Conservation (phyloP, 2,329 filamentous ascomycete species). For the Pestalotiopsis sp. region DNA sequence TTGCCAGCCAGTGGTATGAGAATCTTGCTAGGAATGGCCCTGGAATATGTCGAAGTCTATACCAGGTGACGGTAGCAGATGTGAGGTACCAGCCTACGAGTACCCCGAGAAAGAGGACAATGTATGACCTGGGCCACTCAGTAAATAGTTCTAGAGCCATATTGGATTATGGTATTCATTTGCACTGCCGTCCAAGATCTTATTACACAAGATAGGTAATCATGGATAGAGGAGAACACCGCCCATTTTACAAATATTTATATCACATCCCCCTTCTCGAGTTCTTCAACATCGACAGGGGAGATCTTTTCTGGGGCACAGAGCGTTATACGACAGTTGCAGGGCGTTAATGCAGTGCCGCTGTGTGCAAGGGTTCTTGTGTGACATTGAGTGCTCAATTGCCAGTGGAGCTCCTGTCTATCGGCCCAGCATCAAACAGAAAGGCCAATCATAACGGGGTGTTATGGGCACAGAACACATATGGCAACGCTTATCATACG, state of each 20-base stretch:
- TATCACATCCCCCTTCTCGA: not conserved
- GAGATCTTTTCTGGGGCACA: not conserved
- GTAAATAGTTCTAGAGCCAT: not conserved
- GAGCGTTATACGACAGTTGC: not conserved
- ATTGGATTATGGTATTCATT: too few species aligned
- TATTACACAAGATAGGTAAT: not conserved
- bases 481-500: too few species aligned
- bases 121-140: not conserved
- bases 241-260: not conserved
- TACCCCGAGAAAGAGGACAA: not conserved
- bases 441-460: not conserved
- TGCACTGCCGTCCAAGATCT: not conserved
- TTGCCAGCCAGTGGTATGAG: conserved; percentile 43
- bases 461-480: not conserved
- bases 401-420: not conserved
- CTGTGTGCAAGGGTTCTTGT: not conserved
- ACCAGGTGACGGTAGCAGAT: conserved; percentile 28
- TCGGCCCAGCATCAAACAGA: not conserved
- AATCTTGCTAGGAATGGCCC: conserved; percentile 40
- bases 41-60: conserved; percentile 40
- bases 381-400: not conserved
- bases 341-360: not conserved
- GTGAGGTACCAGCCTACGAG: conserved; percentile 16
- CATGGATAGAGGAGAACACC: not conserved
- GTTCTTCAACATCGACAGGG: not conserved